Percentiles rank a stretch among this genome's conserved stretches.
Conservation (phyloP, 805 yeast species). For the Yarrowia sp. region DNA sequence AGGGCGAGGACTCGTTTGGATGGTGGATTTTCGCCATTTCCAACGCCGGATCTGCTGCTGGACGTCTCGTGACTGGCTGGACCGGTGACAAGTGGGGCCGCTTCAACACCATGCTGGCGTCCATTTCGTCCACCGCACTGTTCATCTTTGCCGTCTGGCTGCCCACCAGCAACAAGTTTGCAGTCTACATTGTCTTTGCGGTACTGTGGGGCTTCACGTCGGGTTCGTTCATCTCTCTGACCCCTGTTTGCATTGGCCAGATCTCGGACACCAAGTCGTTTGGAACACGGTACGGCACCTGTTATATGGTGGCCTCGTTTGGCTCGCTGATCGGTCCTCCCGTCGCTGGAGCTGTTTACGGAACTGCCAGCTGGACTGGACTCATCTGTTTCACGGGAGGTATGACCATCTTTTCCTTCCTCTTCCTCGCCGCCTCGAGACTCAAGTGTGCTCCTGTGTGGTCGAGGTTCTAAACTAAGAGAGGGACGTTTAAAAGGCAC, state of each 20-base stretch:
- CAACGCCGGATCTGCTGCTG: slow-evolving; percentile 59
- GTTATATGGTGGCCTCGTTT: slow-evolving; percentile 57
- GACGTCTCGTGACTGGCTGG: slow-evolving; percentile 63
- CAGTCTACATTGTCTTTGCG: slow-evolving; percentile 60
- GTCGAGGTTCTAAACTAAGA: not conserved
- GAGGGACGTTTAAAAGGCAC: too few relatives aligned
- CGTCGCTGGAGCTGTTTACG: slow-evolving; percentile 48
- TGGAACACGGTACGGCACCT: slow-evolving; percentile 73
- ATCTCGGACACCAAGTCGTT: slow-evolving; percentile 68
- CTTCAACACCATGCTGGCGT: slow-evolving; percentile 61
- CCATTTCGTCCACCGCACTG: slow-evolving; percentile 57
- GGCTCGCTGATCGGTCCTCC: slow-evolving; percentile 53
- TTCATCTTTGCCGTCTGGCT: slow-evolving; percentile 67
- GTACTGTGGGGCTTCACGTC: slow-evolving; percentile 63
- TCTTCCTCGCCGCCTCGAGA: slow-evolving; percentile 43
- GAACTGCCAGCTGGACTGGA: slow-evolving; percentile 45
- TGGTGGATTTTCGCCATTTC: slow-evolving; percentile 57
- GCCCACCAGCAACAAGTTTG: slow-evolving; percentile 55
- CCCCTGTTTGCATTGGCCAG: slow-evolving; percentile 73
- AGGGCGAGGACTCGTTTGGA: slow-evolving; percentile 40
- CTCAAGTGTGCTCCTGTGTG: slow-evolving; percentile 39
- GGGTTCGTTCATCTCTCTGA: slow-evolving; percentile 67
- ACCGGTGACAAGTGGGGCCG: slow-evolving; percentile 63
- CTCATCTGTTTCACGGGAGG: slow-evolving; percentile 47
- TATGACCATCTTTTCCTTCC: slow-evolving; percentile 44